Evolutionary conservation across 2,329 filamentous ascomycete species (phyloP), one percentile per base, ranked within the genome.

Genomic region (Alternaria rosae): DNA sequence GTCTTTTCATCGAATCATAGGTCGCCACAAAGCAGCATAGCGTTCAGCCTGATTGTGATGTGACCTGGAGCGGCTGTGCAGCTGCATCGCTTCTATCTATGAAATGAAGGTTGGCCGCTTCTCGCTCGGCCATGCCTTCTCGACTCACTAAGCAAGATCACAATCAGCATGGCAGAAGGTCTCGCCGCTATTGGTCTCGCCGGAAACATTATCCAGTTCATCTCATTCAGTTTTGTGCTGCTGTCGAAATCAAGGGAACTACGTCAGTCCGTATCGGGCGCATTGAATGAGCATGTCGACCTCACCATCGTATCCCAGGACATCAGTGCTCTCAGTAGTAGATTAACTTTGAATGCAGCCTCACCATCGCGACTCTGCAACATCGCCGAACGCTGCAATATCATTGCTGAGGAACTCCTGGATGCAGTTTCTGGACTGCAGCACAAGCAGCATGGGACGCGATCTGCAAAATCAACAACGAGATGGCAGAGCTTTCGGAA

Each of bases 291-390:
- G 8, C 3, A 17, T 6, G 2, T 17, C 8, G 35, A 38, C 8
- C 35, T 38, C 15, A 3, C 5, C 0, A 17, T 38, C 7, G 4
- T 35, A 0, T n/a, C 32, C 6, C 32, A 9, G 32, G 32, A 35
- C 3, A 35, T 35, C 2, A n/a, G 7, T 0, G 1, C 7, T 3
- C 9, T 35, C 0, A 35, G 13, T n/a, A 35, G 5, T 1, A 0
- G 6, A 0, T 15, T 35, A n/a, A n/a, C 6, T 35, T 4, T 15
- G n/a, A 35, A 3, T 2, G 12, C 30, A 32, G 1, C 5, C 12
- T 13, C 13, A 3, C 2, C 30, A 1, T 3, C 3, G 15, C 30
- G 30, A 8, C 30, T 35, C 7, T 35, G 13, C 3, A 13, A 35
- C 0, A n/a, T 35, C 32, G 32, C 30, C 4, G 6, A 7, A 13